Percentiles rank a stretch among this genome's conserved stretches.
These are phyloP conservation scores for Furcasterigmium furcatum DNA, from an alignment of 2,329 filamentous ascomycete genomes.

Conservation along the genomic window DNA sequence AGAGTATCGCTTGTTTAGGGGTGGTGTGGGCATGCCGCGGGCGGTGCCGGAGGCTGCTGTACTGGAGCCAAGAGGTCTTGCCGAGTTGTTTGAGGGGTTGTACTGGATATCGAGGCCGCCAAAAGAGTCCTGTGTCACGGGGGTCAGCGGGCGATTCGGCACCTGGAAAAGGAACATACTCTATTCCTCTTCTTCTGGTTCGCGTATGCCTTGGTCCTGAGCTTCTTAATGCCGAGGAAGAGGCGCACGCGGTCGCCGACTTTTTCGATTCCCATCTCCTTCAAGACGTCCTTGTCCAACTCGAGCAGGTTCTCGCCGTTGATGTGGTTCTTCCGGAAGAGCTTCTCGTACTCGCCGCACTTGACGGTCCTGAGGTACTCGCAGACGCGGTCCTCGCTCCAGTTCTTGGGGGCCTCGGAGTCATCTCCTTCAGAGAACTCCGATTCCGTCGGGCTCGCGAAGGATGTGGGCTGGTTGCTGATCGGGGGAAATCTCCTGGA, in stretches of 20 bases:
- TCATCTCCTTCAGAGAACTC: conserved; percentile 89
- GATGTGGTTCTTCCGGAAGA: conserved; percentile 92
- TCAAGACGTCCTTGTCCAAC: conserved; percentile 93
- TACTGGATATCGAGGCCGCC: conserved; percentile 69
- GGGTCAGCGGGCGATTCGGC: no score
- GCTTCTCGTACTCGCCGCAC: conserved; percentile 87
- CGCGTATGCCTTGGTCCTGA: conserved; percentile 72
- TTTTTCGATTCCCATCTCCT: conserved; percentile 98
- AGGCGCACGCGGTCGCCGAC: conserved; percentile 94
- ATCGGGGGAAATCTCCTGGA: conserved; percentile 49
- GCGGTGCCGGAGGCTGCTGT: conserved; percentile 21
- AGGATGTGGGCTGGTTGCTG: conserved; percentile 50
- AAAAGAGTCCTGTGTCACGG: conserved; percentile 87
- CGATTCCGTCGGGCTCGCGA: conserved; percentile 83
- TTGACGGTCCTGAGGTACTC: conserved; percentile 90
- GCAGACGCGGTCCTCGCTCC: conserved; percentile 88
- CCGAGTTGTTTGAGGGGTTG: conserved; percentile 57
- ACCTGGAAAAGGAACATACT: conserved; percentile 59
- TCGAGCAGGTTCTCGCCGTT: conserved; percentile 96
- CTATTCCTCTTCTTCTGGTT: conserved; percentile 82
- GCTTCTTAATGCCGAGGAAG: conserved; percentile 79
- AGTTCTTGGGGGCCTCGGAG: conserved; percentile 74
- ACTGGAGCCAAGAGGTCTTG: conserved; percentile 56
- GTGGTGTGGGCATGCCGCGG: conserved; percentile 25
- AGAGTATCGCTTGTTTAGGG: conserved; percentile 62